Base-by-base conservation (phyloP, 805 yeast genomes). In the Yarrowia sp. region DNA sequence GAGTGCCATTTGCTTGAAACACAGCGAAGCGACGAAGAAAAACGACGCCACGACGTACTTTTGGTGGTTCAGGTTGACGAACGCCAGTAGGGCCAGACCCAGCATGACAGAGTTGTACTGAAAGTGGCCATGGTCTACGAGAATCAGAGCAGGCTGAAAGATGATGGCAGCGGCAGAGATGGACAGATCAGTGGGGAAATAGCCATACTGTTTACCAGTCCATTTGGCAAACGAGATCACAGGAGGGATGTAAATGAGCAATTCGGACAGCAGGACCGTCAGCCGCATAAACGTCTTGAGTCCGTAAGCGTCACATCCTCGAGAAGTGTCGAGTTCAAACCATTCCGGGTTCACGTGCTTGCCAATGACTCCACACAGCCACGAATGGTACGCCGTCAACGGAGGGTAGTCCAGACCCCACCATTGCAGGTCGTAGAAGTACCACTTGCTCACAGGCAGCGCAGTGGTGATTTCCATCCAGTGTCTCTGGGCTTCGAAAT, bases 331-430 rank as follows among this genome's bases (percentile, higher is more conserved):
- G 40, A 94, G 78, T 3, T 81, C 86, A 77, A 95, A 92, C 98
- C 98, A 95, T 0, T 76, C 71, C 0, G 86, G 81, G 70, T 90
- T 84, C 40, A 91, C 78, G 49, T 86, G 75, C 1, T 81, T 73
- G 0, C 98, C 98, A 17, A 94, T 72, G 53, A 56, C 56, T 0
- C 98, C 99, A 56, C 89, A 76, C 0, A 91, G 40, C 84, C 88
- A 91, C 60, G 96, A 92, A 75, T 95, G 98, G 76, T 84, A 93
- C 0, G 98, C 99, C 0, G 99, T 94, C 70, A 95, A 80, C 8
- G 98, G 98, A 0, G 99, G 99, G 76, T 95, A 95, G 77, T 95
- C 99, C 42, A 95, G 81, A 0, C 98, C 97, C 98, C 99, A 95
- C 79, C 94, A 92, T 72, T 87, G 86, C 53, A 92, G 81, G 75